Conservation (phyloP, 331 rosid species). For the Erythrophleum ivorense region DNA sequence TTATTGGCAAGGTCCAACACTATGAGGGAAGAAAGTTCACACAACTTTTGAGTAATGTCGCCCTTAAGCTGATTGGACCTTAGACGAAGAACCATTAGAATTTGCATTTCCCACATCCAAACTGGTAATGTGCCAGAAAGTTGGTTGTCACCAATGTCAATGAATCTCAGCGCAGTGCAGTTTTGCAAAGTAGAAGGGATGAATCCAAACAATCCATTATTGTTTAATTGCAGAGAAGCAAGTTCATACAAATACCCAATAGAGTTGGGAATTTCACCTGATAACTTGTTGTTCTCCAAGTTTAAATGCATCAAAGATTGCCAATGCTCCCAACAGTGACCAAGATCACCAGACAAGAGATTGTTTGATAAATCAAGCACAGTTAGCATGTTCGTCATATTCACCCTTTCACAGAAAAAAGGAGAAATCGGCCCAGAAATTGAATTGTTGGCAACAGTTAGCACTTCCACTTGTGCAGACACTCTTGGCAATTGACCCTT, state of each 20-base stretch:
- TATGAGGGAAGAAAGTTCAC: background rate
- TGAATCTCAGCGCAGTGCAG: background rate
- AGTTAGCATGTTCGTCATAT: background rate
- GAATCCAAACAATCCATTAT: background rate
- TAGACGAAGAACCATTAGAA: background rate
- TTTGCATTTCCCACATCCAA: background rate
- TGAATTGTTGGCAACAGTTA: conserved; percentile 26
- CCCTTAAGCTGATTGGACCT: background rate
- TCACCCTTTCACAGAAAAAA: background rate
- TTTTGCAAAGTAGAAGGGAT: background rate
- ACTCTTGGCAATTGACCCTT: conserved; percentile 34
- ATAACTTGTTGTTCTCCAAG: background rate
- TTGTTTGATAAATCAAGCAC: background rate
- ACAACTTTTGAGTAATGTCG: background rate
- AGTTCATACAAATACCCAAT: background rate
- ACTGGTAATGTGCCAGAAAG: background rate
- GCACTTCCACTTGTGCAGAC: background rate
- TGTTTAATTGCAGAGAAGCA: background rate
- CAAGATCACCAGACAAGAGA: background rate
- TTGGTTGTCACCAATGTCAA: background rate
- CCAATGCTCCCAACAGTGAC: background rate
- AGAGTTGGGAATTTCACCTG: background rate
- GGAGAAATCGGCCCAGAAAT: background rate
- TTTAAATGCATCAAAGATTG: background rate
- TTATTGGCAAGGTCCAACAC: conserved; percentile 27